Evolutionary conservation across 768 basidiomycete genomes (phyloP), one percentile per base, ranked within the genome.

Genomic region (Leccinum arenicola): DNA sequence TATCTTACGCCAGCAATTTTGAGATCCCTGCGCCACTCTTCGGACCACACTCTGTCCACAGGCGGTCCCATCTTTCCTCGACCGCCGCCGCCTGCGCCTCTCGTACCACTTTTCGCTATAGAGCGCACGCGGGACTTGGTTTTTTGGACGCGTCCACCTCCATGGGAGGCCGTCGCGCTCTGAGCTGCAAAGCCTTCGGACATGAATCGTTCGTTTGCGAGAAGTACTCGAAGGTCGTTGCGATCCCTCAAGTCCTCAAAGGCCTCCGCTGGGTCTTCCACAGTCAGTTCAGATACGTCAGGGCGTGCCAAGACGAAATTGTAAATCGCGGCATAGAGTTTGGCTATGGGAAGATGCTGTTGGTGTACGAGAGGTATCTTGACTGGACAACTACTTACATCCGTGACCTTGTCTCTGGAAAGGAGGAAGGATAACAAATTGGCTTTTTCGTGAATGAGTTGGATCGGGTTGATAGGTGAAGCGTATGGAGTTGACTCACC

Each of bases 251-350:
- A 81, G 72, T 98, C 97, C 72, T 98, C 96, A 68, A 99, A 98
- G 10, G 93, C 91, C 75, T 99, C 97, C 0, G 94, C 94, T 1
- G 97, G 97, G 71, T 99, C 97, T 75, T 99, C 97, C 21, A 99
- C 91, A 1, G 95, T 97, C 45, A 98, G 76, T 73, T 98, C 96
- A n/a, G 90, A 87, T 40, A 96, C 84, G 52, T 82, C 76, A 2
- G 86, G 79, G 51, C 82, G 82, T 14, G 81, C 76, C 47, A 90
- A 72, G 19, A 91, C 82, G 67, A 91, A 83, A 68, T 86, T 80
- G 76, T 95, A 96, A 55, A 94, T 87, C 1, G 93, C 85, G 49
- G 78, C 83, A 78, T 97, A 98, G 12, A 98, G 83, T 62, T 89
- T 86, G 52, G 95, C 94, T 96, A 66, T 7, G 60, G 40, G 29